A percentile compares a stretch with the other conserved stretches of the same genome.
Evolutionary conservation across 495 filamentous ascomycete genomes (phyloP).

Genomic region (Hapsidospora chrysogenum): DNA sequence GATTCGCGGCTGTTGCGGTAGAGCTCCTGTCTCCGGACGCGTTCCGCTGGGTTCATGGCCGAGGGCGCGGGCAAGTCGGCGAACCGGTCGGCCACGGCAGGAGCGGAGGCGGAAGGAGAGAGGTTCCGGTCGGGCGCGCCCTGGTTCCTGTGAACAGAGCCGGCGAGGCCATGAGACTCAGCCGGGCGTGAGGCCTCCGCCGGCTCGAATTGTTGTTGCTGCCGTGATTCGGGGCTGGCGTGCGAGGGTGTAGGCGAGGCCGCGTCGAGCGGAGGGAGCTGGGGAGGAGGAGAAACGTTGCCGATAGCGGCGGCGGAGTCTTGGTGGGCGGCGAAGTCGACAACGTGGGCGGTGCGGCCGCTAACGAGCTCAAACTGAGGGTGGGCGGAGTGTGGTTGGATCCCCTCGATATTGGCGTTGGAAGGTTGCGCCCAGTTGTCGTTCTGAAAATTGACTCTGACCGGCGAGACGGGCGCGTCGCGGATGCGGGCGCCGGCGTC

Average conservation of each 20-base stretch:
- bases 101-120: background rate
- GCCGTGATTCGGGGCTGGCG: too few species aligned
- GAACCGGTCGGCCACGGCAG: background rate
- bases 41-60: background rate
- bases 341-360: too few species aligned
- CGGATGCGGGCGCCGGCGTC: constrained; percentile 18
- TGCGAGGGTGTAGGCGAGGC: too few species aligned
- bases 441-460: constrained; percentile 22
- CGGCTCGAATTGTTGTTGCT: too few species aligned
- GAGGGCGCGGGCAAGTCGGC: background rate
- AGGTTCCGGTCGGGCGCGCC: background rate
- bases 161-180: too few species aligned
- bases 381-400: background rate
- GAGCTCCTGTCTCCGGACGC: constrained; percentile 12
- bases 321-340: too few species aligned
- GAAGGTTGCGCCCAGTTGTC: constrained; percentile 23
- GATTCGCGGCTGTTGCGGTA: constrained; percentile 31
- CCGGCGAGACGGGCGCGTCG: constrained; percentile 22
- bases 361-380: too few species aligned
- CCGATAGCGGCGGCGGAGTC: too few species aligned
- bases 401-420: constrained; percentile 20
- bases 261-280: too few species aligned
- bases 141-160: background rate
- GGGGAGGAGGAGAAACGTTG: too few species aligned
- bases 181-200: too few species aligned